Evolutionary conservation across 2,329 filamentous ascomycete genomes (phyloP).

Genomic region (Amphichorda felina): DNA sequence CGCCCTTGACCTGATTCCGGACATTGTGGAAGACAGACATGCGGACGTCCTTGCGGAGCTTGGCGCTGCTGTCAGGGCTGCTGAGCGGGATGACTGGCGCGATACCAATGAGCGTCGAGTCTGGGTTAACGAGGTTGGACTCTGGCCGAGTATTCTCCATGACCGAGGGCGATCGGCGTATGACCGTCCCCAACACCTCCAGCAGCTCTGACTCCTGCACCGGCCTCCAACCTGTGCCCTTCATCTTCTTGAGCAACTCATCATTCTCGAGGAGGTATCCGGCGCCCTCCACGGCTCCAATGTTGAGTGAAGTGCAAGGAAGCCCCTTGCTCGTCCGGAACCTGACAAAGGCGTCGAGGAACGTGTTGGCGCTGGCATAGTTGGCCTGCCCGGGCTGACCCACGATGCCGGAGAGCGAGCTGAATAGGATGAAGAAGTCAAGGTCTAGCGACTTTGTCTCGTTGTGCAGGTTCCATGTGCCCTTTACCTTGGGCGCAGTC

Average conservation of each 20-base stretch:
- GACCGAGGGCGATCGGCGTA: too few species aligned
- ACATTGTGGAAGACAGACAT: not conserved
- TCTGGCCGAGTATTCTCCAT: too few species aligned
- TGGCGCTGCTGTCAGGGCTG: not conserved
- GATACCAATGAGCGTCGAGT: too few species aligned
- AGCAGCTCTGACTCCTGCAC: too few species aligned
- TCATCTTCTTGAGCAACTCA: too few species aligned
- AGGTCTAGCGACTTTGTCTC: conserved; percentile 7
- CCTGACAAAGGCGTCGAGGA: conserved; percentile 20
- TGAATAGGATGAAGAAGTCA: conserved; percentile 17
- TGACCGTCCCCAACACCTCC: too few species aligned
- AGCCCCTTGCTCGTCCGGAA: conserved; percentile 13
- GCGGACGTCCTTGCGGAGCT: not conserved
- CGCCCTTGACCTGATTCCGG: not conserved
- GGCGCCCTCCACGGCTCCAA: conserved; percentile 22
- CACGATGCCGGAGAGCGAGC: conserved; percentile 13
- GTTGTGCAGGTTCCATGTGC: conserved; percentile 12
- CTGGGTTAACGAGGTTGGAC: too few species aligned
- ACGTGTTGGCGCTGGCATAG: conserved; percentile 20
- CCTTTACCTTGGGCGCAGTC: conserved; percentile 12
- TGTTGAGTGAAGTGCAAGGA: conserved; percentile 13
- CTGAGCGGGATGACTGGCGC: too few species aligned
- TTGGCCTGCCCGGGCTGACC: conserved; percentile 17
- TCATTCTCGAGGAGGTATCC: conserved; percentile 22
- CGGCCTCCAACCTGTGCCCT: too few species aligned